These are phyloP conservation scores for Plasmopara viticola DNA, from an alignment of 352 stramenopile genomes.

Conservation along the genomic window DNA sequence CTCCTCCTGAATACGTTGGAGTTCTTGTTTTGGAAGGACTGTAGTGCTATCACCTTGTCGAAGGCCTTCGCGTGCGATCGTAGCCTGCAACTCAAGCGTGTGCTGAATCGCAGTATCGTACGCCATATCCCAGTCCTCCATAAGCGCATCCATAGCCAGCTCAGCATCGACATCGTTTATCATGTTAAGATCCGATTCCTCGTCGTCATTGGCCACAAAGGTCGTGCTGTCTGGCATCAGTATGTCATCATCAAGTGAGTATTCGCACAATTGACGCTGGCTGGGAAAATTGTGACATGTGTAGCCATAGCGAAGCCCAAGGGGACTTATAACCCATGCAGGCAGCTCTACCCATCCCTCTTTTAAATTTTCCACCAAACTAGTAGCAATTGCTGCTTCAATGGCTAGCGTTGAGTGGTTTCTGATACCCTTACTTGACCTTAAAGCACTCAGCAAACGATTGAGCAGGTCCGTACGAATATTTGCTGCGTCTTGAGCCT, in stretches of 20 bases:
- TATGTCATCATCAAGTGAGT: slow-evolving; percentile 43
- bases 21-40: slow-evolving; percentile 58
- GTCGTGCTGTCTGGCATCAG: slow-evolving; percentile 20
- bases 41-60: slow-evolving; percentile 33
- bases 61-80: slow-evolving; percentile 44
- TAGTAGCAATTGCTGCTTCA: slow-evolving; percentile 21
- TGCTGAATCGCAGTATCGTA: slow-evolving; percentile 37
- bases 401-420: slow-evolving; percentile 33
- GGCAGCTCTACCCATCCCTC: slow-evolving; percentile 31
- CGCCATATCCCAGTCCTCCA: slow-evolving; percentile 40
- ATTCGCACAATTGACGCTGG: slow-evolving; percentile 32
- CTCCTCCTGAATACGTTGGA: slow-evolving; percentile 65
- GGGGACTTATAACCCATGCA: slow-evolving; percentile 34
- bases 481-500: slow-evolving; percentile 8
- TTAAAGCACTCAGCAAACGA: slow-evolving; percentile 30
- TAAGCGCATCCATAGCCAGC: slow-evolving; percentile 35
- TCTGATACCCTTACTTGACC: slow-evolving; percentile 42
- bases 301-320: slow-evolving; percentile 43
- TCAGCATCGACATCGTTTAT: slow-evolving; percentile 30
- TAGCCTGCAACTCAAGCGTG: slow-evolving; percentile 32
- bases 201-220: slow-evolving; percentile 32
- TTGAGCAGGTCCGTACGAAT: slow-evolving; percentile 22
- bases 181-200: slow-evolving; percentile 13
- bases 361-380: slow-evolving; percentile 5
- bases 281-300: slow-evolving; percentile 12